Evolutionary conservation across 2,329 filamentous ascomycete genomes (phyloP), one percentile per base, ranked within the genome.

Genomic region (Lachnellula willkommii): DNA sequence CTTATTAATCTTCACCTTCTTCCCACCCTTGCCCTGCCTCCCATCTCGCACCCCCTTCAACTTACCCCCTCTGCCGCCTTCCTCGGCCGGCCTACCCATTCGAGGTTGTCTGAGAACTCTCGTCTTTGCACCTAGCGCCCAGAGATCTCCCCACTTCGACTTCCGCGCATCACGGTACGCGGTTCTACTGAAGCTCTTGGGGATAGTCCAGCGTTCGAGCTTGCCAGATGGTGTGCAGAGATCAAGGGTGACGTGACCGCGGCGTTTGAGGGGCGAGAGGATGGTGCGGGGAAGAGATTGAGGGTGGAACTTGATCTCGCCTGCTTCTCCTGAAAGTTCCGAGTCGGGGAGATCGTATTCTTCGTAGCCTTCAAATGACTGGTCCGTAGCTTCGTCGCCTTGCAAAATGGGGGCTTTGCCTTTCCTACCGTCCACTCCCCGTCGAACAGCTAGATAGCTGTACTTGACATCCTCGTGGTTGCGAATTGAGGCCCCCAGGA

Each of bases 81-180:
- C 53, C 28, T 71, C 74, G 58, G 65, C 70, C 65, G 65, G 71
- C 52, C 67, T 69, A 3, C 88, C 88, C 3, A 88, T 72, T 7
- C 84, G 81, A 45, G 88, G 74, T 14, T 75, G 77, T 47, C 89
- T 77, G 2, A 72, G 68, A 4, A 88, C 80, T 12, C 90, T 80
- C 0, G 90, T 95, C 78, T 97, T 97, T 22, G 92, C 93, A 0
- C 94, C 94, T 0, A 97, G 77, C 0, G 93, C 91, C 94, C 94
- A 99, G 9, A 97, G 77, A 70, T 97, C 94, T 40, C 94, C 94
- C 94, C 93, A 97, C 52, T 75, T 76, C 0, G 87, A 82, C 74
- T 99, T 99, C 59, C 94, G 84, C 37, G 94, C 94, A 69, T 97
- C 94, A 65, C 89, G 90, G 74, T 93, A 97, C 1, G 91, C 91